Percentiles rank a stretch among this genome's conserved stretches.
These are phyloP conservation scores for Atkinsonella texensis DNA, from an alignment of 2,329 filamentous ascomycete species.

Conservation along the genomic window DNA sequence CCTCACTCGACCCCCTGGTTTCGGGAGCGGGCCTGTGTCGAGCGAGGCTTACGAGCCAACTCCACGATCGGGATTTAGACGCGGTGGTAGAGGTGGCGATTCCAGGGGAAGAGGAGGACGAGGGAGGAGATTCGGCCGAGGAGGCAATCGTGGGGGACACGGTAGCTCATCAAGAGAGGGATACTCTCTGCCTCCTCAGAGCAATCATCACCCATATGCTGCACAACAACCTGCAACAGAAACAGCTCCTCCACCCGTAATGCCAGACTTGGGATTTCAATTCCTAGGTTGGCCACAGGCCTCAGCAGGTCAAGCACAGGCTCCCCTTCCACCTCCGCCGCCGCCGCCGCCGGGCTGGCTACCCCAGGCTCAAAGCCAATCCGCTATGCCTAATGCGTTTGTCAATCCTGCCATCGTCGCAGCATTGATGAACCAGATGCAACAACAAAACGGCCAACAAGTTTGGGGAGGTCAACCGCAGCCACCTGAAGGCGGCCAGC, in stretches of 20 bases:
- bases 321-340: slow-evolving; percentile 24
- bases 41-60: slow-evolving; percentile 25
- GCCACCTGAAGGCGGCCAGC: slow-evolving; percentile 16
- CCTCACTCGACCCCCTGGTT: slow-evolving; percentile 54
- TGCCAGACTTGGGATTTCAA: slow-evolving; percentile 30
- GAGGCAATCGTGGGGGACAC: slow-evolving; percentile 24
- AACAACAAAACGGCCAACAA: slow-evolving; percentile 19
- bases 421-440: slow-evolving; percentile 33
- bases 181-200: slow-evolving; percentile 28
- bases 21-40: slow-evolving; percentile 37
- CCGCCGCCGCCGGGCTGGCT: slow-evolving; percentile 26
- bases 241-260: slow-evolving; percentile 9
- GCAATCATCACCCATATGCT: slow-evolving; percentile 15
- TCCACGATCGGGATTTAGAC: slow-evolving; percentile 19
- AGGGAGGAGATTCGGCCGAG: slow-evolving; percentile 29
- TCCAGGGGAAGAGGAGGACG: slow-evolving; percentile 26
- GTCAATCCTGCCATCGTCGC: slow-evolving; percentile 48
- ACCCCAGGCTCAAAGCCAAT: slow-evolving; percentile 12
- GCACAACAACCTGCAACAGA: slow-evolving; percentile 11
- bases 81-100: slow-evolving; percentile 30
- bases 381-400: slow-evolving; percentile 30
- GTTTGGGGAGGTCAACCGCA: slow-evolving; percentile 16
- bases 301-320: slow-evolving; percentile 10
- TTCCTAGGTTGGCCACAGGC: slow-evolving; percentile 31
- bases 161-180: slow-evolving; percentile 22